These are phyloP conservation scores for Heteromeles arbutifolia DNA, from an alignment of 306 rosid species.

Conservation along the genomic window DNA sequence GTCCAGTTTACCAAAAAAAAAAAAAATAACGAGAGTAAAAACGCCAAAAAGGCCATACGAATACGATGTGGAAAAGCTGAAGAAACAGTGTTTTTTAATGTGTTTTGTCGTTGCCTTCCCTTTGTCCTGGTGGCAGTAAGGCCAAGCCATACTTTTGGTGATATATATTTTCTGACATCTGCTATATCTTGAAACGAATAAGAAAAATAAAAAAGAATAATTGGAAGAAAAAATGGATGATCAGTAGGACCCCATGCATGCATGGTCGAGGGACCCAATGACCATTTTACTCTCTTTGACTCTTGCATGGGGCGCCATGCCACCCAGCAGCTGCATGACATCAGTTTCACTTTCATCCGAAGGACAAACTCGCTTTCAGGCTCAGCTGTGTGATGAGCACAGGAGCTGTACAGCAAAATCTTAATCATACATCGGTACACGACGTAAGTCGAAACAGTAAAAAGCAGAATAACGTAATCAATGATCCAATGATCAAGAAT, in stretches of 20 bases:
- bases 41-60: background rate
- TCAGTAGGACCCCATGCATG: background rate
- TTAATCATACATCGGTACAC: background rate
- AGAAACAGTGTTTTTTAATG: too few relatives aligned
- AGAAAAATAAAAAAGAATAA: background rate
- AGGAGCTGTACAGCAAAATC: background rate
- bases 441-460: too few relatives aligned
- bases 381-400: background rate
- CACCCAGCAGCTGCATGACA: background rate
- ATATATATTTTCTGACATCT: background rate
- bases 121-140: background rate
- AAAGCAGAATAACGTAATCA: background rate
- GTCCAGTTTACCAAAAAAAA: too few relatives aligned
- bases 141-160: background rate
- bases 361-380: background rate
- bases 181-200: background rate
- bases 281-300: background rate
- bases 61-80: too few relatives aligned
- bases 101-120: background rate
- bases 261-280: background rate
- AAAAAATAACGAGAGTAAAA: background rate
- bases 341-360: background rate
- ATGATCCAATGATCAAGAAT: background rate
- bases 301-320: background rate
- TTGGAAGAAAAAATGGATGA: background rate